A percentile compares a stretch with the other conserved stretches of the same genome.
These are phyloP conservation scores for Neospermospora avenae DNA, from an alignment of 2,329 filamentous ascomycete species.

Conservation along the genomic window DNA sequence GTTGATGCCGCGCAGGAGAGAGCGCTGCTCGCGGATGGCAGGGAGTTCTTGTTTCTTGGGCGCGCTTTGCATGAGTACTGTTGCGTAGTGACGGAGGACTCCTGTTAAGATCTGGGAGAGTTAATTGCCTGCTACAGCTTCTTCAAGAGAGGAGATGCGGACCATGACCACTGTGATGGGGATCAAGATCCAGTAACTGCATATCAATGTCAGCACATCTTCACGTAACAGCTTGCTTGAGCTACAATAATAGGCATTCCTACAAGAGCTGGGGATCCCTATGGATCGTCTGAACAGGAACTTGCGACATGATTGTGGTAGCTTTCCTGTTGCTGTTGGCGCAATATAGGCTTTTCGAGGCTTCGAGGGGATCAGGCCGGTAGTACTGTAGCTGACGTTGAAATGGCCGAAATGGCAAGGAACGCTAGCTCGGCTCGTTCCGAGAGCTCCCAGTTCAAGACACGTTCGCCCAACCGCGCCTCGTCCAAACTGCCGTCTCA, in stretches of 20 bases:
- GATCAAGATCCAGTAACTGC: conserved; percentile 96
- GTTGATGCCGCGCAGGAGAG: conserved; percentile 77
- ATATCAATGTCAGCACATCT: conserved; percentile 26
- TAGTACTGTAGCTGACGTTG: conserved; percentile 19
- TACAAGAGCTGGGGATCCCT: conserved; percentile 98
- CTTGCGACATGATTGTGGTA: conserved; percentile 69
- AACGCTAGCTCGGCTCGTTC: conserved; percentile 28
- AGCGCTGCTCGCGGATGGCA: conserved; percentile 80
- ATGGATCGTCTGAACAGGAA: conserved; percentile 91
- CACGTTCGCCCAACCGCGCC: conserved; percentile 28
- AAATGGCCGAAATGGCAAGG: conserved; percentile 17
- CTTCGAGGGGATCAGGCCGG: background rate
- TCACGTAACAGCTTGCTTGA: background rate
- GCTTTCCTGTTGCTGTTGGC: background rate
- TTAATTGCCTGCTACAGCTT: background rate
- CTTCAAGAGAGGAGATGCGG: conserved; percentile 24
- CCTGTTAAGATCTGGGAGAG: conserved; percentile 74
- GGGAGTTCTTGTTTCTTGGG: conserved; percentile 79
- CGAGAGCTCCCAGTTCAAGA: conserved; percentile 32
- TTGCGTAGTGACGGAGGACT: conserved; percentile 92
- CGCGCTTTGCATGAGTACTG: conserved; percentile 79
- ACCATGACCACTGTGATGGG: conserved; percentile 98
- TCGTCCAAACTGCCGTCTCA: background rate
- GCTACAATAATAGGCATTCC: conserved; percentile 37
- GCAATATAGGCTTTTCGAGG: background rate